A percentile compares a stretch with the other conserved stretches of the same genome.
phyloP scores from a whole-genome alignment of 2,329 filamentous ascomycete genomes.

The Fusarium chlamydosporum region DNA sequence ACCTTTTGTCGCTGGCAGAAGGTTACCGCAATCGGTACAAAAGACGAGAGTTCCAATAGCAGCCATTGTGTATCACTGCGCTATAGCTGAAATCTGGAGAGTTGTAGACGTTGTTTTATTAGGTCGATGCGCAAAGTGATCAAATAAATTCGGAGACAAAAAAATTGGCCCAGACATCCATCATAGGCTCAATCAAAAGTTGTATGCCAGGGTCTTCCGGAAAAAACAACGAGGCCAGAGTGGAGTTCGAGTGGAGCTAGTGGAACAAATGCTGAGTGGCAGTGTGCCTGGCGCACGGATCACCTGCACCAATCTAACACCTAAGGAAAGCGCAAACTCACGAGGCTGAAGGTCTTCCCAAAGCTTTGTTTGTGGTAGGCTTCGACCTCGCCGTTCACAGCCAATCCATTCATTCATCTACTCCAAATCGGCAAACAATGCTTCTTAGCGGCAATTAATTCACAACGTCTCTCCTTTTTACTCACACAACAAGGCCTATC shows the following conservation, averaged over 20 bases:
- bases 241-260: conserved; percentile 29
- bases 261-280: conserved; percentile 52
- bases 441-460: conserved; percentile 45
- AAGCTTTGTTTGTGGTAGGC: conserved; percentile 15
- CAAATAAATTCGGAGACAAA: conserved; percentile 47
- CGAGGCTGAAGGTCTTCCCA: conserved; percentile 47
- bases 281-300: conserved; percentile 39
- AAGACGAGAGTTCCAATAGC: conserved; percentile 93
- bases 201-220: conserved; percentile 43
- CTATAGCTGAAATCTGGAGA: not conserved
- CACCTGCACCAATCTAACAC: conserved; percentile 38
- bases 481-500: conserved; percentile 5
- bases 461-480: not conserved
- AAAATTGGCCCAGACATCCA: conserved; percentile 48
- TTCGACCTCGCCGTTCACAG: conserved; percentile 41
- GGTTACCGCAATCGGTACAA: conserved; percentile 91
- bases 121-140: conserved; percentile 14
- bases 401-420: conserved; percentile 21
- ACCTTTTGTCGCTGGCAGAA: conserved; percentile 85
- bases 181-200: conserved; percentile 41
- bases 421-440: conserved; percentile 43
- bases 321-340: conserved; percentile 42
- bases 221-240: conserved; percentile 52
- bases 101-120: conserved; percentile 21
- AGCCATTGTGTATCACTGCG: conserved; percentile 72